Conservation (phyloP, 371 early-diverging fungal genomes). For the Dinochytrium kinnereticum region DNA sequence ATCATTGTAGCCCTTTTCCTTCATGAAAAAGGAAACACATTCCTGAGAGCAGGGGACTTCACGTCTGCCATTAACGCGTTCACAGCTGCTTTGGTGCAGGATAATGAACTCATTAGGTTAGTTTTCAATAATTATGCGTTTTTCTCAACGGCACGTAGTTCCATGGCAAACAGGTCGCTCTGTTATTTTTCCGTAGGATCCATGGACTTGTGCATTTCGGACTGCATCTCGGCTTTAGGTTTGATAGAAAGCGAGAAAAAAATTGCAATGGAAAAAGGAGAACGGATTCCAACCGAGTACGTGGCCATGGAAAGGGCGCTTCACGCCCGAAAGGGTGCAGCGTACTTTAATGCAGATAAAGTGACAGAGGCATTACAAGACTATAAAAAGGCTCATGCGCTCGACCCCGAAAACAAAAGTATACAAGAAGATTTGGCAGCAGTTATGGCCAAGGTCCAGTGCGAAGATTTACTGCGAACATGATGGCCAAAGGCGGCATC, state of each 20-base stretch:
- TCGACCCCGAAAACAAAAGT: constrained; percentile 41
- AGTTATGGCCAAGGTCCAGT: neutral
- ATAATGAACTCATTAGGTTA: constrained; percentile 9
- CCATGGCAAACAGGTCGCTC: constrained; percentile 48
- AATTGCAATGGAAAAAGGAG: neutral
- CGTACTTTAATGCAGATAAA: constrained; percentile 21
- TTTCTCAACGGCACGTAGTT: constrained; percentile 15
- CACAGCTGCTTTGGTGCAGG: constrained; percentile 35
- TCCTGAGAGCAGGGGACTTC: constrained; percentile 45
- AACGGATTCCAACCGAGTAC: neutral
- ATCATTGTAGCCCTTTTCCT: constrained; percentile 43
- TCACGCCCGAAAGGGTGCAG: constrained; percentile 35
- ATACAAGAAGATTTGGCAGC: neutral
- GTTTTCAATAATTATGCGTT: no score
- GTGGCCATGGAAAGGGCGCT: neutral
- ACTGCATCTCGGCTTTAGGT: constrained; percentile 42
- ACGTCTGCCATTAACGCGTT: constrained; percentile 49
- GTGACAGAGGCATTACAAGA: constrained; percentile 31
- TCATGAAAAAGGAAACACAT: constrained; percentile 48
- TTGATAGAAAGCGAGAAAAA: constrained; percentile 34
- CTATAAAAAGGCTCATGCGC: constrained; percentile 39
- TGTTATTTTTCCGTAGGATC: constrained; percentile 42
- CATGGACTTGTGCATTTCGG: constrained; percentile 35
- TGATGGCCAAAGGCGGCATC: neutral
- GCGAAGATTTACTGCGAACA: neutral